Evolutionary conservation across 495 filamentous ascomycete genomes (phyloP).

Genomic region (Aspergillus homomorphus): DNA sequence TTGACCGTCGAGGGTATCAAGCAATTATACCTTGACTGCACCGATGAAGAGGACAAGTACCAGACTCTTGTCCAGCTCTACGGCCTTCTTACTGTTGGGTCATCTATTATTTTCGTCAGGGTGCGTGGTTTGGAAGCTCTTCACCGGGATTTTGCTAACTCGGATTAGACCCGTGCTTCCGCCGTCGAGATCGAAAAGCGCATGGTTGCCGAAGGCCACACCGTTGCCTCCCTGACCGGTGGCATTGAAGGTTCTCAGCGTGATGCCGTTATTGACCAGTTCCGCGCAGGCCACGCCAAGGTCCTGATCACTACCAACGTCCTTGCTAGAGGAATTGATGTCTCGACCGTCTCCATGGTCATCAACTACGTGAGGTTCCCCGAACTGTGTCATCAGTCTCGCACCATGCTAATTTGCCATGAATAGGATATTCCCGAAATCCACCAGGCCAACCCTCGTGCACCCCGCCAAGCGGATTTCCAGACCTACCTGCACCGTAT

Average conservation of each 20-base stretch:
- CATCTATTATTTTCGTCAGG: constrained; percentile 96
- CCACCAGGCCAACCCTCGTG: constrained; percentile 17
- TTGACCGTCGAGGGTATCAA: constrained; percentile 96
- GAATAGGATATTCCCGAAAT: constrained; percentile 56
- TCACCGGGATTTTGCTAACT: constrained; percentile 8
- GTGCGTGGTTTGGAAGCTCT: constrained; percentile 43
- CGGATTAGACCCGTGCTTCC: constrained; percentile 66
- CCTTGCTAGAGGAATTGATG: constrained; percentile 93
- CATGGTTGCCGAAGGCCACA: constrained; percentile 86
- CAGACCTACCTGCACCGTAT: constrained; percentile 99
- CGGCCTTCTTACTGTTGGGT: constrained; percentile 89
- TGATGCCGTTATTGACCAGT: constrained; percentile 81
- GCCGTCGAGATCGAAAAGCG: constrained; percentile 78
- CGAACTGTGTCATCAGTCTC: neutral
- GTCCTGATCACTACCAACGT: constrained; percentile 99
- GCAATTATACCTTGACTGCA: constrained; percentile 93
- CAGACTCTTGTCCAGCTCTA: constrained; percentile 85
- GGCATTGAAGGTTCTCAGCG: constrained; percentile 79
- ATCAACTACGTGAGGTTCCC: constrained; percentile 73
- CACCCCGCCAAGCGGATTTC: constrained; percentile 58
- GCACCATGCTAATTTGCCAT: constrained; percentile 11
- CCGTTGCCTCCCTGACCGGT: constrained; percentile 82
- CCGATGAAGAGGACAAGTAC: constrained; percentile 78
- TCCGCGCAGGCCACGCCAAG: constrained; percentile 82
- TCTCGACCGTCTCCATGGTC: constrained; percentile 93